A percentile compares a stretch with the other conserved stretches of the same genome.
Evolutionary conservation across 768 basidiomycete species (phyloP).

Genomic region (Phaeotremella skinneri): DNA sequence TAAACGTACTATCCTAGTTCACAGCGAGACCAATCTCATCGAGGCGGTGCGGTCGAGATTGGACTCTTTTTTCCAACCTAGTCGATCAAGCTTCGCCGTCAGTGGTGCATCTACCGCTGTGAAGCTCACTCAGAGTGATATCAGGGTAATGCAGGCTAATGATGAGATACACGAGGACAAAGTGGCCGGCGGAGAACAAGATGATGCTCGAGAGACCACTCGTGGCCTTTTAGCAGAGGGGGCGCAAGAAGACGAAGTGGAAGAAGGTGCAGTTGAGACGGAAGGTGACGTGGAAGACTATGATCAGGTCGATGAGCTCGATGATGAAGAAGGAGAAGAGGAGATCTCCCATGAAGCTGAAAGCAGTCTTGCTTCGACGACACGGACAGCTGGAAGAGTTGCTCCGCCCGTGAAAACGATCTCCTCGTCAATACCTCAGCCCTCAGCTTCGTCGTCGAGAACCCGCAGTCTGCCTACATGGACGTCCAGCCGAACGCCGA

Average conservation of each 20-base stretch:
- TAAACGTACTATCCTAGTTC: constrained; percentile 90
- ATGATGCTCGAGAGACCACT: too few species aligned
- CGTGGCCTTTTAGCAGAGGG: too few species aligned
- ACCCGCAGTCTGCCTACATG: neutral
- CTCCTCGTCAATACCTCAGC: too few species aligned
- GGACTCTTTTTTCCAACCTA: constrained; percentile 65
- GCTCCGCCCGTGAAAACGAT: too few species aligned
- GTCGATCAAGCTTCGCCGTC: constrained; percentile 72
- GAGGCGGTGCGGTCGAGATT: constrained; percentile 72
- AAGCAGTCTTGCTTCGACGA: neutral
- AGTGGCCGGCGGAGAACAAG: too few species aligned
- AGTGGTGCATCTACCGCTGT: constrained; percentile 41
- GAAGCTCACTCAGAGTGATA: constrained; percentile 8
- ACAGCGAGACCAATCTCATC: constrained; percentile 78
- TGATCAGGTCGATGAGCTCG: neutral
- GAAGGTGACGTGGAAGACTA: constrained; percentile 5
- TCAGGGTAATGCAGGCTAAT: constrained; percentile 3
- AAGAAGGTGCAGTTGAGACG: neutral
- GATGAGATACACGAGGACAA: neutral
- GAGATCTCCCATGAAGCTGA: neutral
- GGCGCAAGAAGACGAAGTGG: neutral
- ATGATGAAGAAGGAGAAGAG: neutral
- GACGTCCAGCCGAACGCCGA: too few species aligned
- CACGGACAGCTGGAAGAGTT: too few species aligned
- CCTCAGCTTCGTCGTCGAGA: too few species aligned